Evolutionary conservation across 495 filamentous ascomycete species (phyloP), one percentile per base, ranked within the genome.

Genomic region (Penicillium angulare): DNA sequence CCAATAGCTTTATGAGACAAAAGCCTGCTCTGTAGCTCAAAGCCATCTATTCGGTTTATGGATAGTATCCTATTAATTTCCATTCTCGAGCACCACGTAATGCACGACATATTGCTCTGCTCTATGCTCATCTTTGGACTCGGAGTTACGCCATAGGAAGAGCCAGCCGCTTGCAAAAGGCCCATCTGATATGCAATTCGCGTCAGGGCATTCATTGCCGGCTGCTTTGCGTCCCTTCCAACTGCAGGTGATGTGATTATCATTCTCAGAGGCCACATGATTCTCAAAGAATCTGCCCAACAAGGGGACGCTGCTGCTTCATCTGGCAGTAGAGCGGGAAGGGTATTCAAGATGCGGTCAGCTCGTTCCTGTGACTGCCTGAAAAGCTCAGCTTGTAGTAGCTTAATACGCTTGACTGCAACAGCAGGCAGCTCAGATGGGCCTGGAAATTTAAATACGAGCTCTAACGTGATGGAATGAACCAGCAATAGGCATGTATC

Each of bases 131-230:
- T n/a, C n/a, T n/a, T n/a, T n/a, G n/a, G n/a, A n/a, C n/a, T n/a
- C n/a, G n/a, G n/a, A n/a, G n/a, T n/a, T n/a, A n/a, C n/a, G n/a
- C n/a, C n/a, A 39, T 39, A 40, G 9, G 42, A 50, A 6, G 20
- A 50, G 5, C 47, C 38, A 21, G 42, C 24, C 16, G 47, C 47
- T 10, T 50, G 47, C 47, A 23, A 42, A 34, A 50, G 39, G 8
- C 38, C 47, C 27, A 31, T 24, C 12, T 50, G 22, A 16, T 50
- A 32, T 13, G 47, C 26, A 33, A 50, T 43, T 10, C 24, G 42
- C 13, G 3, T n/a, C 24, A 50, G 22, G 7, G 24, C 24, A 0
- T 12, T 8, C n/a, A n/a, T 42, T 10, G 47, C 38, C 8, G 24
- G 33, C 15, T 16, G 7, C 38, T 24, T 50, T 3, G 38, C 9